These are phyloP conservation scores for Cystofilobasidium ferigula DNA, from an alignment of 768 basidiomycete species.

Conservation along the genomic window DNA sequence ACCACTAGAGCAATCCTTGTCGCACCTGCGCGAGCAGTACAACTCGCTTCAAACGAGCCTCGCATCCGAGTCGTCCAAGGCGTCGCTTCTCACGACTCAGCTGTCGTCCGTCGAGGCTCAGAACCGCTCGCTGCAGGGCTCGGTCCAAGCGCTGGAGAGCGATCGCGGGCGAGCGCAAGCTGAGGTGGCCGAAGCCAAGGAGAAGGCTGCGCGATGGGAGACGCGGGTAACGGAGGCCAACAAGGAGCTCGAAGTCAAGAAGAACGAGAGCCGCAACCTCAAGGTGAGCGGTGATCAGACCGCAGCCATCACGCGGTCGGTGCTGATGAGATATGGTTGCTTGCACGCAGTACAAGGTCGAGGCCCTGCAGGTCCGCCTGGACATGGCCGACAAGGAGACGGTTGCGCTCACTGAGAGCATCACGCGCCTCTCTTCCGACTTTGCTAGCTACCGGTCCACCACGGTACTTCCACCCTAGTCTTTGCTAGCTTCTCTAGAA, in stretches of 20 bases:
- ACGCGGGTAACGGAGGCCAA: constrained; percentile 42
- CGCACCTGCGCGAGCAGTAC: constrained; percentile 9
- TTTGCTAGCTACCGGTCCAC: constrained; percentile 62
- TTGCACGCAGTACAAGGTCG: constrained; percentile 66
- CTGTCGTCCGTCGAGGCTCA: constrained; percentile 6
- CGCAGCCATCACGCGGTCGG: too few relatives aligned
- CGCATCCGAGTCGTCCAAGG: constrained; percentile 10
- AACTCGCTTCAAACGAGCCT: constrained; percentile 8
- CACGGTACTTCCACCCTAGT: neutral
- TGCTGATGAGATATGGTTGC: constrained; percentile 11
- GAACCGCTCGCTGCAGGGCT: constrained; percentile 4
- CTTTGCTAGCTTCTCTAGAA: too few relatives aligned
- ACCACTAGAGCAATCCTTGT: constrained; percentile 20
- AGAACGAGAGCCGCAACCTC: constrained; percentile 56
- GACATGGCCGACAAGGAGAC: constrained; percentile 64
- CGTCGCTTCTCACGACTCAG: constrained; percentile 18
- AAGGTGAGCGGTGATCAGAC: constrained; percentile 34
- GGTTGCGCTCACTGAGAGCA: constrained; percentile 58
- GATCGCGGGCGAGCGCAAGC: constrained; percentile 6
- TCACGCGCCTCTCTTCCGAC: constrained; percentile 63
- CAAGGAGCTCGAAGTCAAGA: constrained; percentile 54
- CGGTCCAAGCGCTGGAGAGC: constrained; percentile 6
- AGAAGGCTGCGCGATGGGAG: constrained; percentile 19
- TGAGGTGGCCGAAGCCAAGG: neutral
- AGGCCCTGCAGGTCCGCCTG: constrained; percentile 71